Evolutionary conservation across 2,329 filamentous ascomycete species (phyloP).

Genomic region (Rhinocladiella mackenziei): DNA sequence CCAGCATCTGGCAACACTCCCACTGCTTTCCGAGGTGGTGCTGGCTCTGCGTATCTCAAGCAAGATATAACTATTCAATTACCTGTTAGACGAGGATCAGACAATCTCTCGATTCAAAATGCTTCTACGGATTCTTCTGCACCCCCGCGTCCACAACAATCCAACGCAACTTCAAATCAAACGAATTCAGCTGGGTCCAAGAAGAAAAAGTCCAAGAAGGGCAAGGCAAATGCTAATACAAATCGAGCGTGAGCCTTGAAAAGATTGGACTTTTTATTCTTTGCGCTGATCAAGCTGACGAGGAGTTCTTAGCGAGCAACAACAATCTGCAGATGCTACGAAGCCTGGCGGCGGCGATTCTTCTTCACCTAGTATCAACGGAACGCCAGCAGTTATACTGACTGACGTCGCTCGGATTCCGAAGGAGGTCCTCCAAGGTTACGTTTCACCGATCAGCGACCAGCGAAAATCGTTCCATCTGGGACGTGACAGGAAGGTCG

Average conservation of each 20-base stretch:
- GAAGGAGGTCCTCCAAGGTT: too few species aligned
- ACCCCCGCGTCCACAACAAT: not conserved
- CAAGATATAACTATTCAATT: conserved; percentile 10
- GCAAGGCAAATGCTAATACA: conserved; percentile 8
- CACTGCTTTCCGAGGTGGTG: not conserved
- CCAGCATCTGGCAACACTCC: not conserved
- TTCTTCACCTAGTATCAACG: too few species aligned
- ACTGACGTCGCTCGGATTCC: too few species aligned
- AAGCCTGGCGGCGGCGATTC: too few species aligned
- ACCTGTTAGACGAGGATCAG: conserved; percentile 16
- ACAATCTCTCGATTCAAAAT: not conserved
- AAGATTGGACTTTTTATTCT: conserved; percentile 1
- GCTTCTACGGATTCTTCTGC: not conserved
- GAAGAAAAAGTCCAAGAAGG: conserved; percentile 17
- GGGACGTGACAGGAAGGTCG: too few species aligned
- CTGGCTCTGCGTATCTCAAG: not conserved
- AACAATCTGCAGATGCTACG: not conserved
- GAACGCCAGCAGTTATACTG: too few species aligned
- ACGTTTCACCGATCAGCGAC: too few species aligned
- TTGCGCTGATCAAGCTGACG: conserved; percentile 12
- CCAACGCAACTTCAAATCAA: not conserved
- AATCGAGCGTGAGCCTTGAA: conserved; percentile 7
- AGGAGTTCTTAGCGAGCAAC: not conserved
- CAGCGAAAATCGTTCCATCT: too few species aligned
- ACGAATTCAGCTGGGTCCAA: not conserved